phyloP scores from a whole-genome alignment of 768 basidiomycete genomes.

The Phlebiopsis gigantea region DNA sequence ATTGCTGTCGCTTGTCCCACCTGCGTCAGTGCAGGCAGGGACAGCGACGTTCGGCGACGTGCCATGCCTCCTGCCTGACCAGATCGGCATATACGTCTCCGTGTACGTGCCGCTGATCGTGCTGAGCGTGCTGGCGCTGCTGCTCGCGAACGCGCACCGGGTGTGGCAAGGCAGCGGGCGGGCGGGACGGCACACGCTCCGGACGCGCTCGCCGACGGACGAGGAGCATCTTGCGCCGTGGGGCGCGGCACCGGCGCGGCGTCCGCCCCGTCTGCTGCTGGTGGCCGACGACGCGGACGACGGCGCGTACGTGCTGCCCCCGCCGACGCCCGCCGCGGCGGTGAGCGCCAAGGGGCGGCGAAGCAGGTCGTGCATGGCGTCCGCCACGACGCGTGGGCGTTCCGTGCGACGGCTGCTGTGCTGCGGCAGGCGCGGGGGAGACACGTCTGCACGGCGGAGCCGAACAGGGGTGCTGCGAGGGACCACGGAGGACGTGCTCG shows the following conservation, averaged over 20 bases:
- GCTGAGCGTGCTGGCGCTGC: slow-evolving; percentile 49
- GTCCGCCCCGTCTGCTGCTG: background rate
- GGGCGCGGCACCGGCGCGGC: slow-evolving; percentile 9
- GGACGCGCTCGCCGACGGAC: slow-evolving; percentile 11
- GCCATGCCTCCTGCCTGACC: slow-evolving; percentile 81
- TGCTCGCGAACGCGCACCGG: slow-evolving; percentile 24
- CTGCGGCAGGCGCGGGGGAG: background rate
- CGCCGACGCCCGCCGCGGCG: slow-evolving; percentile 16
- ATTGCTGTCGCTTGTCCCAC: slow-evolving; percentile 68
- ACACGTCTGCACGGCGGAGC: slow-evolving; percentile 7
- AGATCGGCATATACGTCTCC: slow-evolving; percentile 68
- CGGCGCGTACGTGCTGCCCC: slow-evolving; percentile 15
- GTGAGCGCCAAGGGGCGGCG: slow-evolving; percentile 5
- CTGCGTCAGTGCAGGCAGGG: slow-evolving; percentile 28
- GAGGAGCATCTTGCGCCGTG: slow-evolving; percentile 7
- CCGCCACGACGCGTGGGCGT: background rate
- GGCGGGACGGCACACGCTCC: background rate
- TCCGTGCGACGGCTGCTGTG: slow-evolving; percentile 1
- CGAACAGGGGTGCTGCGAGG: slow-evolving; percentile 25
- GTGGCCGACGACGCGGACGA: slow-evolving; percentile 15
- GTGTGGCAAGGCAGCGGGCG: background rate
- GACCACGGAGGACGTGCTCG: slow-evolving; percentile 25
- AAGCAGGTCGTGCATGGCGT: background rate
- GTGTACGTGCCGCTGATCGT: slow-evolving; percentile 66
- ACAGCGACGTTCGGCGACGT: slow-evolving; percentile 40